Conservation (phyloP, 1,139 yeast genomes). For the Magnusiomyces fungicola region DNA sequence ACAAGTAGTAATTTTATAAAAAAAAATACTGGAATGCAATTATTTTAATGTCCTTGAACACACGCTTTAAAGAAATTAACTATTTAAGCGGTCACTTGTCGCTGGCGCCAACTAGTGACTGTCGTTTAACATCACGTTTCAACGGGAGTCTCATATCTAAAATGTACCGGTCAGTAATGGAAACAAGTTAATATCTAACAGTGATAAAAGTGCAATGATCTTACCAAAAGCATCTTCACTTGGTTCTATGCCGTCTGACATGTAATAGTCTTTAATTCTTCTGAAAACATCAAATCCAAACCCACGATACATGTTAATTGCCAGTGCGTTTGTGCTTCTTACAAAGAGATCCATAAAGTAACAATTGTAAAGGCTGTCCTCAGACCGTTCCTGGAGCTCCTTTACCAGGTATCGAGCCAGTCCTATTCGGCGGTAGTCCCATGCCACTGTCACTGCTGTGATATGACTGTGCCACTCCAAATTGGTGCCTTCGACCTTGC, state of each 20-base stretch:
- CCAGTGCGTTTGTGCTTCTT: conserved; percentile 72
- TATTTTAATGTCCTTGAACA: background rate
- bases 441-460: conserved; percentile 88
- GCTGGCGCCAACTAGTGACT: conserved; percentile 22
- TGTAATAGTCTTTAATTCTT: conserved; percentile 87
- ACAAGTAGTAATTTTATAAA: too few relatives aligned
- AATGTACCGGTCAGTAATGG: conserved; percentile 12
- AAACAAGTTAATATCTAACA: background rate
- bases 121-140: conserved; percentile 43
- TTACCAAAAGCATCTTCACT: conserved; percentile 85
- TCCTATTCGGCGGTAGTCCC: conserved; percentile 76
- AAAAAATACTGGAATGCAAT: too few relatives aligned
- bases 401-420: conserved; percentile 67
- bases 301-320: conserved; percentile 74
- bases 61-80: background rate
- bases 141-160: conserved; percentile 42
- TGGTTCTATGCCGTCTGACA: conserved; percentile 43
- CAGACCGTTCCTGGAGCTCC: conserved; percentile 65
- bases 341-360: conserved; percentile 88
- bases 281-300: conserved; percentile 80
- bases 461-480: conserved; percentile 95
- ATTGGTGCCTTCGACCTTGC: conserved; percentile 84
- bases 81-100: conserved; percentile 10
- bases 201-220: conserved; percentile 30
- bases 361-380: conserved; percentile 46